Base-by-base conservation (phyloP, 495 filamentous ascomycete genomes). In the Xylaria sp. region DNA sequence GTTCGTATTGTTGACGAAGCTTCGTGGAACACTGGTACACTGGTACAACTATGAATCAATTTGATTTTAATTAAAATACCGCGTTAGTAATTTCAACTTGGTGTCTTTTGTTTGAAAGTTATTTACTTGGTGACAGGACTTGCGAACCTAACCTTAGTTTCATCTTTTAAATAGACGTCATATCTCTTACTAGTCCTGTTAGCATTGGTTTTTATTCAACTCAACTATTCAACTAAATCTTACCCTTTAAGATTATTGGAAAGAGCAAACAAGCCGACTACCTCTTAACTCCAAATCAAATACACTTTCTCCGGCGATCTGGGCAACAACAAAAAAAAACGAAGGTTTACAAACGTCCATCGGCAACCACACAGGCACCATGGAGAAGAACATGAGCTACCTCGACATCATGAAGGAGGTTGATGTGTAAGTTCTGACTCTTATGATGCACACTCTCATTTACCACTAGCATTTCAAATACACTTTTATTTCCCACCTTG, bases 361-460 rank as follows among this genome's bases (percentile, higher is more conserved):
- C 24, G 19, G 21, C 29, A 15, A 3, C 52, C 61, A 64, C 19
- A 35, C 11, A 29, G 48, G 19, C 69, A 40, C 61, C 69, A 71
- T 71, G 69, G 67, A 53, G 61, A 61, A 58, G 50, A 61, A 65
- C n/a, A 17, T 59, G 67, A 67, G 72, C 50, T 80, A 73, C 26
- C 59, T 83, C 21, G 82, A 83, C 44, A 65, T 85, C 48, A 72
- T 82, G 52, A 77, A 77, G 53, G 88, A 90, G 77, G 90, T 86
- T 73, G 91, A 94, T 83, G 86, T 81, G 91, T 92, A 79, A 78
- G 81, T 82, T 14, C 44, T 14, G 29, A 44, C 52, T 37, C 48
- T 21, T 53, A 53, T n/a, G 24, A 41, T n/a, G 52, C 4, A 24
- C 62, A n/a, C n/a, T n/a, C n/a, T n/a, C n/a, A 7, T 37, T 63